A percentile compares a stretch with the other conserved stretches of the same genome.
Evolutionary conservation across 1,284 basidiomycete genomes (phyloP).

Genomic region (Fomitopsis schrenkii): DNA sequence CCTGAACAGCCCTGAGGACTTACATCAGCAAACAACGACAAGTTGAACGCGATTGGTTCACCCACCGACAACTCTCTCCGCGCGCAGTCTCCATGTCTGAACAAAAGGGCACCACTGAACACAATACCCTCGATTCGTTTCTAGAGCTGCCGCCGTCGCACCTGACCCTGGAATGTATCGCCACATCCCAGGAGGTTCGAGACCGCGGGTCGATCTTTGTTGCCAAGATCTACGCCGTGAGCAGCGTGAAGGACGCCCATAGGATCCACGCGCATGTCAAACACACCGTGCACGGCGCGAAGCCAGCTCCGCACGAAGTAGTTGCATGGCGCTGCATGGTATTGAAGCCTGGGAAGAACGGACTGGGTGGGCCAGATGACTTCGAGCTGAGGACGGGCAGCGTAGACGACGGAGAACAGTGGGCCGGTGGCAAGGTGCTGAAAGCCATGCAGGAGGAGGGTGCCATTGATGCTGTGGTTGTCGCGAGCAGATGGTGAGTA

Average conservation of each 20-base stretch:
- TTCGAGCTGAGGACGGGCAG: conserved; percentile 59
- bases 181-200: conserved; percentile 65
- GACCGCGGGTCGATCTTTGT: conserved; percentile 70
- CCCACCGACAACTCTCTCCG: too few species aligned
- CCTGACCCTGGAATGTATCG: conserved; percentile 46
- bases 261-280: conserved; percentile 45
- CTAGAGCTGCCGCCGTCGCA: conserved; percentile 34
- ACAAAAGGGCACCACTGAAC: conserved; percentile 14
- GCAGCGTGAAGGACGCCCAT: conserved; percentile 44
- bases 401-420: conserved; percentile 66
- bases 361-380: conserved; percentile 68
- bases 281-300: conserved; percentile 47
- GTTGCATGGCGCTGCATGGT: conserved; percentile 74
- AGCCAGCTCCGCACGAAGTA: conserved; percentile 66
- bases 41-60: too few species aligned
- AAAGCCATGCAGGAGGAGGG: conserved; percentile 69
- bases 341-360: conserved; percentile 60
- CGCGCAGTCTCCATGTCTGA: not conserved
- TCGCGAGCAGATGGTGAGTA: conserved; percentile 71
- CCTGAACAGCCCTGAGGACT: too few species aligned
- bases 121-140: conserved; percentile 47
- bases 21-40: not conserved
- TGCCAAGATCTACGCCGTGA: conserved; percentile 53
- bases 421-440: conserved; percentile 60
- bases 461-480: conserved; percentile 57